phyloP scores from a whole-genome alignment of 768 basidiomycete species.

The Leccinum boreale region DNA sequence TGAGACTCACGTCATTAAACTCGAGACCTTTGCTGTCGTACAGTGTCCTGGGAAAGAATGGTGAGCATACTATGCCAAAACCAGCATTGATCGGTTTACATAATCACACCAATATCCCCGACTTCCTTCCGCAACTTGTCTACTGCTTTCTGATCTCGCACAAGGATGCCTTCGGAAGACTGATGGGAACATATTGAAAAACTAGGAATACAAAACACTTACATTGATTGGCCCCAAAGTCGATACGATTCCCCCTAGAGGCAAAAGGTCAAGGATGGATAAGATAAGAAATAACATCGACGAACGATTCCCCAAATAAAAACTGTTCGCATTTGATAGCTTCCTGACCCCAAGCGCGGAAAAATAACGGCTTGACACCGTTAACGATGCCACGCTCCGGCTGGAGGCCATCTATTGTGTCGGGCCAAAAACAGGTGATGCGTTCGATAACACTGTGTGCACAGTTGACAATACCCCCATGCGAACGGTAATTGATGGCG shows the following conservation, averaged over 20 bases:
- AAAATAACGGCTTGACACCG: constrained; percentile 58
- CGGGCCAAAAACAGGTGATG: constrained; percentile 58
- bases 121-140: constrained; percentile 47
- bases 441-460: constrained; percentile 63
- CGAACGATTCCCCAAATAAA: constrained; percentile 48
- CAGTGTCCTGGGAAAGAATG: constrained; percentile 20
- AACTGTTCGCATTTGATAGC: constrained; percentile 53
- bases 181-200: not conserved
- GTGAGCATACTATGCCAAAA: not conserved
- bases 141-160: constrained; percentile 55
- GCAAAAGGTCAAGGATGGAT: constrained; percentile 7
- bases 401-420: constrained; percentile 57
- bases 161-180: constrained; percentile 54
- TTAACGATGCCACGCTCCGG: constrained; percentile 54
- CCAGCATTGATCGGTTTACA: constrained; percentile 38
- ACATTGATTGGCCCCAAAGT: constrained; percentile 70
- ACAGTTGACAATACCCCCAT: constrained; percentile 69
- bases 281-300: not conserved
- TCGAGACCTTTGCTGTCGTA: constrained; percentile 33
- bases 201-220: constrained; percentile 1
- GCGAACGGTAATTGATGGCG: constrained; percentile 64
- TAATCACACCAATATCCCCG: constrained; percentile 55
- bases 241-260: constrained; percentile 44
- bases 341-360: constrained; percentile 45
- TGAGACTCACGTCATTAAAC: constrained; percentile 18